Evolutionary conservation across 2,329 filamentous ascomycete species (phyloP).

Genomic region (Verticillium zaregamsianum): DNA sequence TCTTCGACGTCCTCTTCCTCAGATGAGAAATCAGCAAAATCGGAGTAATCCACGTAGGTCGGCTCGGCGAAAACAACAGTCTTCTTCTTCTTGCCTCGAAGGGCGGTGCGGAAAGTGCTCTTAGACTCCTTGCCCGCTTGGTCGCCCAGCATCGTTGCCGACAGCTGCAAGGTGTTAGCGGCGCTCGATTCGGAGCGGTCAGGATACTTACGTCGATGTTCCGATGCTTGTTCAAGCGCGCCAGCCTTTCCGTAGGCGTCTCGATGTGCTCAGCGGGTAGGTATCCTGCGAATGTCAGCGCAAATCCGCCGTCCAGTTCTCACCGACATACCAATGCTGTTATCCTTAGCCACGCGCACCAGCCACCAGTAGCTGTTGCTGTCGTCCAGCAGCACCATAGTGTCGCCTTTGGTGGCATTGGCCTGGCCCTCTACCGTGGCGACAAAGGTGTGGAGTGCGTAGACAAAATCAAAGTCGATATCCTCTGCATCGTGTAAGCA

Average conservation of each 20-base stretch:
- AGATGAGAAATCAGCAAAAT: constrained; percentile 78
- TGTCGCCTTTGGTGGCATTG: constrained; percentile 97
- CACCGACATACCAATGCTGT: constrained; percentile 67
- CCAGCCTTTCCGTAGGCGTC: constrained; percentile 90
- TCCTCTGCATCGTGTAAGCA: constrained; percentile 95
- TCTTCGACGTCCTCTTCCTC: constrained; percentile 61
- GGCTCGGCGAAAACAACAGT: constrained; percentile 81
- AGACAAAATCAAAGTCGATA: constrained; percentile 99
- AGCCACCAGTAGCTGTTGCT: constrained; percentile 99
- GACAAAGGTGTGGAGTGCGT: constrained; percentile 95
- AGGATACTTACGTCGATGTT: constrained; percentile 75
- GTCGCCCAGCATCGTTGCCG: constrained; percentile 59
- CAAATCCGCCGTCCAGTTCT: neutral
- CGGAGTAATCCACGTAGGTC: constrained; percentile 84
- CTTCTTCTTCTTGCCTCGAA: constrained; percentile 77
- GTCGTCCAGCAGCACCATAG: constrained; percentile 96
- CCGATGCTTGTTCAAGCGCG: constrained; percentile 92
- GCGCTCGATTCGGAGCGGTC: constrained; percentile 21
- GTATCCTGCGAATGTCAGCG: constrained; percentile 61
- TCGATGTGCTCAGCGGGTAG: constrained; percentile 97
- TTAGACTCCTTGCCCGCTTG: constrained; percentile 68
- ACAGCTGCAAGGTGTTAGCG: constrained; percentile 38
- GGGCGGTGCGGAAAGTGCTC: constrained; percentile 77
- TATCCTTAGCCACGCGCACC: constrained; percentile 94
- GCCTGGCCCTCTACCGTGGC: constrained; percentile 97